Conservation (phyloP, 129 eudicot species). For the Escallonia herrerae region DNA sequence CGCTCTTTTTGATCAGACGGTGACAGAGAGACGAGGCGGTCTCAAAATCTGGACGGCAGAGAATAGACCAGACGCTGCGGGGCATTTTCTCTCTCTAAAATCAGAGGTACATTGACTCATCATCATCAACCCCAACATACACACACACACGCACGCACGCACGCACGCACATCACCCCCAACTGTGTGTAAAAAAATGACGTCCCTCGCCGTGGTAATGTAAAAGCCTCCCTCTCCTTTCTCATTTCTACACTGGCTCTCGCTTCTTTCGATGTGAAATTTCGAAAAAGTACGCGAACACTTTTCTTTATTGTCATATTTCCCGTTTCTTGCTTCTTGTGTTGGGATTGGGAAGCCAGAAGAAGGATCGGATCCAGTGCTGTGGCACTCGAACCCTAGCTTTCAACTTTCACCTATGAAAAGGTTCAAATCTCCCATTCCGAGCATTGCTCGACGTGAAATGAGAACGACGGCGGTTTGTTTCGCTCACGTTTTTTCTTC, state of each 20-base stretch:
- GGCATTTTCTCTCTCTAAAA: background rate
- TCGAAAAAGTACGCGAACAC: too few relatives aligned
- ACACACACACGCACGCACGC: too few relatives aligned
- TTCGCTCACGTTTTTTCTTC: background rate
- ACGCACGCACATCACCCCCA: too few relatives aligned
- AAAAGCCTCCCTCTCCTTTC: background rate
- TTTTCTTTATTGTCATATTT: background rate
- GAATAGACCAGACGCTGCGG: background rate
- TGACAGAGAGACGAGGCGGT: background rate
- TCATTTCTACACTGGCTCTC: background rate
- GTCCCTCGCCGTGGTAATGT: conserved; percentile 1
- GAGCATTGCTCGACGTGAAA: background rate
- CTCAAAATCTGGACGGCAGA: background rate
- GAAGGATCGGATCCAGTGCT: conserved; percentile 37
- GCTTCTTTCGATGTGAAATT: background rate
- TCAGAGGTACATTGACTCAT: background rate
- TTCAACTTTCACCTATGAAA: conserved; percentile 3
- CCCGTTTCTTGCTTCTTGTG: background rate
- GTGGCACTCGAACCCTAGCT: conserved; percentile 18
- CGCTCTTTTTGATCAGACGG: background rate
- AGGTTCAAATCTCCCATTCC: conserved; percentile 14
- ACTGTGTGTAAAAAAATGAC: too few relatives aligned
- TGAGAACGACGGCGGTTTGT: background rate
- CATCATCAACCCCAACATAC: background rate
- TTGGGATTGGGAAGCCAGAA: conserved; percentile 3